Evolutionary conservation across 768 basidiomycete species (phyloP).

Genomic region (Cytidiella melzeri): DNA sequence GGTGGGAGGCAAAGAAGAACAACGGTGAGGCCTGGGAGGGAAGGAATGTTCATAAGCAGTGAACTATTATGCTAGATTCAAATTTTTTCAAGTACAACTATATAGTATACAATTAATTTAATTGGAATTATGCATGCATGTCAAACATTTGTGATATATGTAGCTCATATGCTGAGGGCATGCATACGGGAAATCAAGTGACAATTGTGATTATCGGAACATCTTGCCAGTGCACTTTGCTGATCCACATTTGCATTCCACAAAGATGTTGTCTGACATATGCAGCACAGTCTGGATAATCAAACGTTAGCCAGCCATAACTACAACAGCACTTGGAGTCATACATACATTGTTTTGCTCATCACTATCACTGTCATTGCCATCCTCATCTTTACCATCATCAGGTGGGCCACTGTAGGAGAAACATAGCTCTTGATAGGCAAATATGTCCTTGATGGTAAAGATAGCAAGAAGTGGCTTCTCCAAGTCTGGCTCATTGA

Average conservation of each 20-base stretch:
- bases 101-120: no score
- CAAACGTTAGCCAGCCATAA: no score
- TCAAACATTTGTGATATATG: no score
- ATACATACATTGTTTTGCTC: slow-evolving; percentile 1
- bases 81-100: no score
- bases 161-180: no score
- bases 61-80: no score
- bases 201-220: no score
- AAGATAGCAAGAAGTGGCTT: slow-evolving; percentile 70
- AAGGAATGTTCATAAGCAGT: no score
- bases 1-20: slow-evolving; percentile 43
- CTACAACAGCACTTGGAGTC: slow-evolving; percentile 4
- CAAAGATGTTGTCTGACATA: slow-evolving; percentile 3
- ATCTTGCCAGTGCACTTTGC: no score
- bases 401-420: slow-evolving; percentile 55
- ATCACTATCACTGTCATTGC: slow-evolving; percentile 4
- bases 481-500: slow-evolving; percentile 67
- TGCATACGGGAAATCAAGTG: no score
- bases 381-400: slow-evolving; percentile 26
- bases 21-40: slow-evolving; percentile 32
- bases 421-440: slow-evolving; percentile 71
- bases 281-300: background rate
- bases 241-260: no score
- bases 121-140: no score
- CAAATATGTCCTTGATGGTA: slow-evolving; percentile 54